Base-by-base conservation (phyloP, 768 basidiomycete genomes). In the Collybia mongolica region DNA sequence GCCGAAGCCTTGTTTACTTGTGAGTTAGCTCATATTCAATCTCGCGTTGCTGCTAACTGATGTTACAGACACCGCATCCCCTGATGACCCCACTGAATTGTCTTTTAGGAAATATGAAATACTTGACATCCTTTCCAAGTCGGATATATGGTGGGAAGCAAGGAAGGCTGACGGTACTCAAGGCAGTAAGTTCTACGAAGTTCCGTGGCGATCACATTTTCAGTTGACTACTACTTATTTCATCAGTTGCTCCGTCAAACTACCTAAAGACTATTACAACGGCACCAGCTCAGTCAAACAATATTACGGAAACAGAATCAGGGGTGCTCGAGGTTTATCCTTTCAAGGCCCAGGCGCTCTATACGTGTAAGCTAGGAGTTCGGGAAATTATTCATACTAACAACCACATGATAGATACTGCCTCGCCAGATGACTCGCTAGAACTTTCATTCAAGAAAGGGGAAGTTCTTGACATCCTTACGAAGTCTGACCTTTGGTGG, bases 391-490 rank as follows among this genome's bases (percentile, higher is more conserved):
- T 12, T 3, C 14, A 32, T 9, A 12, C 32, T 32, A 12, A 32
- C 11, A 32, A 9, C 11, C 11, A 6, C 32, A 14, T 9, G 14
- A 32, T n/a, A 93, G 90, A 93, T 69, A 76, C 71, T 17, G 90
- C 84, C 5, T 86, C 83, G 1, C 66, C 81, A 0, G 82, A 86
- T 26, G 93, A 97, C 61, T 84, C 91, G 2, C 86, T 84, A 61
- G 93, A 96, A 64, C 79, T 96, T 11, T 81, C 83, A 20, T 93
- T 97, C 66, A 61, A 70, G 42, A 93, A 93, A 66, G 90, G 90
- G 24, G 94, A 96, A 58, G 72, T 86, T 6, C 73, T 97, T 50
- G 83, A 89, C 44, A 82, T 97, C 26, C 62, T 87, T 36, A 90
- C 95, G 66, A 82, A 83, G 40, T 53, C 61, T 5, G 87, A 86